A percentile compares a stretch with the other conserved stretches of the same genome.
Evolutionary conservation across 805 yeast genomes (phyloP).

Genomic region (Clavispora fructus): DNA sequence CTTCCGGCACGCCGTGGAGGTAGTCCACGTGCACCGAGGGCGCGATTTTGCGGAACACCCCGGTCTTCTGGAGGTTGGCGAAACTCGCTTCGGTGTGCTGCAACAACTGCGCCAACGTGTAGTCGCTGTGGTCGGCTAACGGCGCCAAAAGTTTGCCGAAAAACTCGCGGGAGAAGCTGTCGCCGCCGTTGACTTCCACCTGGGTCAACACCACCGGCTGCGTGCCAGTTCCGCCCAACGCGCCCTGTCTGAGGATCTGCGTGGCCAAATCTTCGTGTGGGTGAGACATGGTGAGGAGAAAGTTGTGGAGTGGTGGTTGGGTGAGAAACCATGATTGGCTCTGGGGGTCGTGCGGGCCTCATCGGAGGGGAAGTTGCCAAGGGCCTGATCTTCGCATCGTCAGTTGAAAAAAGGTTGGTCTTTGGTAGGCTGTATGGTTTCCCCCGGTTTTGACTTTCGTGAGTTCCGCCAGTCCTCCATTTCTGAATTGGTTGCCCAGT

Average conservation of each 20-base stretch:
- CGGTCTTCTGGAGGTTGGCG: conserved; percentile 36
- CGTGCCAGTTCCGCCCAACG: conserved; percentile 24
- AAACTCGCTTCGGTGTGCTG: conserved; percentile 26
- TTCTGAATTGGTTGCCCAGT: not conserved
- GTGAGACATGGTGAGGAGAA: not conserved
- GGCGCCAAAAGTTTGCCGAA: conserved; percentile 44
- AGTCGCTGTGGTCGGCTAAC: conserved; percentile 34
- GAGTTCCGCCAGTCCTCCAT: conserved; percentile 12
- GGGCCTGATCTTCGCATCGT: conserved; percentile 19
- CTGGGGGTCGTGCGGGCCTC: not conserved
- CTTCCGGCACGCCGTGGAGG: conserved; percentile 19
- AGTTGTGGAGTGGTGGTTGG: not conserved
- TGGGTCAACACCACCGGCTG: conserved; percentile 33
- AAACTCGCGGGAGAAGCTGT: conserved; percentile 40
- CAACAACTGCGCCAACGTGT: conserved; percentile 39
- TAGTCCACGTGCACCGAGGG: conserved; percentile 40
- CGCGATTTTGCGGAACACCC: conserved; percentile 38
- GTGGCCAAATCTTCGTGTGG: conserved; percentile 4
- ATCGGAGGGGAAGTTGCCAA: conserved; percentile 3
- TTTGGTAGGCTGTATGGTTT: conserved; percentile 20
- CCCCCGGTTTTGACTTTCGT: conserved; percentile 20
- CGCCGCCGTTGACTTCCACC: conserved; percentile 40
- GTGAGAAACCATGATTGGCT: not conserved
- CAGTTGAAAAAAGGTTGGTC: conserved; percentile 17
- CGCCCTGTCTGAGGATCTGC: conserved; percentile 23